phyloP scores from a whole-genome alignment of 176 grass and related monocot species.

The Carex kokanica region DNA sequence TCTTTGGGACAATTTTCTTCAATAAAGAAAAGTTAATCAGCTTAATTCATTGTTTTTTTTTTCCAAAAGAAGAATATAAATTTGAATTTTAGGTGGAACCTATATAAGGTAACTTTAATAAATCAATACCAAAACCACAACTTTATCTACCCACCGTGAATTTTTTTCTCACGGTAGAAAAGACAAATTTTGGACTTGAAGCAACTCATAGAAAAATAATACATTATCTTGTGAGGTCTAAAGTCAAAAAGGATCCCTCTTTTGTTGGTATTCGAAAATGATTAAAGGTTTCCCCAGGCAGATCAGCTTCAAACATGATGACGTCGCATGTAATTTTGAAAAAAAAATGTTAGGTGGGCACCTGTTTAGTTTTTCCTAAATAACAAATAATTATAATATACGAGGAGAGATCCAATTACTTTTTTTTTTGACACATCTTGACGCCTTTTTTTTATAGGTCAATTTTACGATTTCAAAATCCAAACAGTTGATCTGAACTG shows the following conservation, averaged over 20 bases:
- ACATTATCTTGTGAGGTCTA: constrained; percentile 23
- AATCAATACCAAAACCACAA: not conserved
- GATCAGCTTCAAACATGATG: constrained; percentile 6
- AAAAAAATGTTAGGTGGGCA: not conserved
- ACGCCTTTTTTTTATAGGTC: too few relatives aligned
- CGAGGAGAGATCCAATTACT: too few relatives aligned
- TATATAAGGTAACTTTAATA: too few relatives aligned
- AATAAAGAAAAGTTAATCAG: not conserved
- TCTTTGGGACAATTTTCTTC: not conserved
- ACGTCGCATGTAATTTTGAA: not conserved
- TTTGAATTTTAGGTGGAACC: constrained; percentile 22
- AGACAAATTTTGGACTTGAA: constrained; percentile 17
- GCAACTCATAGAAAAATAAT: not conserved
- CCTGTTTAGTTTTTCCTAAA: too few relatives aligned
- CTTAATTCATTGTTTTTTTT: not conserved
- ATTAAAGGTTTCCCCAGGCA: too few relatives aligned
- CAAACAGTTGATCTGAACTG: too few relatives aligned
- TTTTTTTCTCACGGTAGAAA: not conserved
- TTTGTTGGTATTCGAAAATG: constrained; percentile 12
- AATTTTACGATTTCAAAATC: too few relatives aligned
- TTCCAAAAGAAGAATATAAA: not conserved
- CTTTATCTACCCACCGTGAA: constrained; percentile 2
- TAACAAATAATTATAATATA: too few relatives aligned
- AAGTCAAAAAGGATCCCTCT: constrained; percentile 27
- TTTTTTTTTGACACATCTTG: too few relatives aligned